A percentile compares a stretch with the other conserved stretches of the same genome.
These are phyloP conservation scores for Eucalyptus marginata DNA, from an alignment of 345 rosid genomes.

Conservation along the genomic window DNA sequence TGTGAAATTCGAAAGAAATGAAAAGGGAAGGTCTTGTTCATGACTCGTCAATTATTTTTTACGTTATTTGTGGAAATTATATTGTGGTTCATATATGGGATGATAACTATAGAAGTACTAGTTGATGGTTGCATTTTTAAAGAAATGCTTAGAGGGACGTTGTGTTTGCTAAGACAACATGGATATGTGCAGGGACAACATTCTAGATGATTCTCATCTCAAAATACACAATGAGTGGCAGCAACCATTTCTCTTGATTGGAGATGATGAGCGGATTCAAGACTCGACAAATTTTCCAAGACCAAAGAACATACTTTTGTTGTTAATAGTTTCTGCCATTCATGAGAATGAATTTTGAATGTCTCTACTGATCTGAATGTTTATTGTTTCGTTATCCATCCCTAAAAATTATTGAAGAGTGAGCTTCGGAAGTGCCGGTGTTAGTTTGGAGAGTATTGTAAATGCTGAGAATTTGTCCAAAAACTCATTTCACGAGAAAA, in stretches of 20 bases:
- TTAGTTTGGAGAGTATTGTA: neutral
- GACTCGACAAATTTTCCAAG: neutral
- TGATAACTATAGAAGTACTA: neutral
- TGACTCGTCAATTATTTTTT: neutral
- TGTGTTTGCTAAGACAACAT: neutral
- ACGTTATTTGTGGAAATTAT: neutral
- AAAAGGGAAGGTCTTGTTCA: neutral
- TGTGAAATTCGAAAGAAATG: neutral
- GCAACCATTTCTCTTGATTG: neutral
- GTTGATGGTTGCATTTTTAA: neutral
- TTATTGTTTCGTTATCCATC: too few species aligned
- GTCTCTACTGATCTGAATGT: too few species aligned
- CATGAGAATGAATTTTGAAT: too few species aligned
- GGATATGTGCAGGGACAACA: too few species aligned
- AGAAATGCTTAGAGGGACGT: neutral
- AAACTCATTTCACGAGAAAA: neutral
- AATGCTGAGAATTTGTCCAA: neutral
- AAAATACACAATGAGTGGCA: neutral
- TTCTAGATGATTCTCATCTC: neutral
- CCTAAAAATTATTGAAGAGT: too few species aligned
- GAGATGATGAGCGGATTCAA: neutral
- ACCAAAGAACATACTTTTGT: constrained; percentile 37
- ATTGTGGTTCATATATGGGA: neutral
- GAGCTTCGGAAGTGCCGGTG: too few species aligned
- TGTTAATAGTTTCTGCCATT: constrained; percentile 24